Evolutionary conservation across 441 rosid genomes (phyloP), one percentile per base, ranked within the genome.

Genomic region (Eruca vesicaria): DNA sequence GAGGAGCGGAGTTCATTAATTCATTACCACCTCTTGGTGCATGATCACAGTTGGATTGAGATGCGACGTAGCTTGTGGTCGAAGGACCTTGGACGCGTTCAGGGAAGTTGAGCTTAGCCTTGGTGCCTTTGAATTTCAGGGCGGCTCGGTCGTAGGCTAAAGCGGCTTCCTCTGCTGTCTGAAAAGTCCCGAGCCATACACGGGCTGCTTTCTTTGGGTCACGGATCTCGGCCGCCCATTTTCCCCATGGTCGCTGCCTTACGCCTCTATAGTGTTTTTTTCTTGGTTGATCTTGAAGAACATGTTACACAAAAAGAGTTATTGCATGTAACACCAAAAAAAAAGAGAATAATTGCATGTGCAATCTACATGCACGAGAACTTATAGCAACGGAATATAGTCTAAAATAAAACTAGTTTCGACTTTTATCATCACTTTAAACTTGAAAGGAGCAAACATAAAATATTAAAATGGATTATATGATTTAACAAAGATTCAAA

Each of bases 191-290:
- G 0, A 94, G 92, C 99, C 99, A 94, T 1, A 94, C 99, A 56
- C 98, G 82, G 1, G 98, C 98, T 41, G 97, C 99, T 83, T 90
- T 94, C 80, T 86, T 89, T 1, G 99, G 99, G 73, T 94, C 98
- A 4, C 99, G 90, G 50, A 94, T 94, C 71, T 94, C 99, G 0
- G 99, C 96, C 3, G 98, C 99, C 99, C 99, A 94, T 85, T 94
- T 94, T 0, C 98, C 98, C 98, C 98, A 94, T 5, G 99, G 99
- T 57, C 99, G 84, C 84, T 92, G 99, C 71, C 99, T 85, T 15
- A 94, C 99, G 63, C 99, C 99, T 82, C 99, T 90, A 73, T 92
- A 94, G 69, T 88, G 97, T 63, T 89, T 81, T 77, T 71, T 87
- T 81, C 87, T 84, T 32, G 87, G 70, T 56, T 7, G 79, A 60